These are phyloP conservation scores for Penicillium lividum DNA, from an alignment of 495 filamentous ascomycete genomes.

Conservation along the genomic window DNA sequence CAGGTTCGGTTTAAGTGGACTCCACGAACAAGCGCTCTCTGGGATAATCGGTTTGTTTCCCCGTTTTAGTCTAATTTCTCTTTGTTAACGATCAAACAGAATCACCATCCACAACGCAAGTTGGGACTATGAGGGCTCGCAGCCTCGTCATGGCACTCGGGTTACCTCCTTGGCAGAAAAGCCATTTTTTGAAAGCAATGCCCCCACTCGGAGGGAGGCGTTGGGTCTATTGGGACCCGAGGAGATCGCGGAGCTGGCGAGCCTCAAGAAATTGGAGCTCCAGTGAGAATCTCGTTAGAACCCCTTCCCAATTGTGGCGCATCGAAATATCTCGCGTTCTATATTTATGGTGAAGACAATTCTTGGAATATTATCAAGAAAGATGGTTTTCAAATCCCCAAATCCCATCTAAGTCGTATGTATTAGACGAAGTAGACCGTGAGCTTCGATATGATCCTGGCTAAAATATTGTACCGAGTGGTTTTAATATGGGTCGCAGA, in stretches of 20 bases:
- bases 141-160: constrained; percentile 63
- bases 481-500: too few species aligned
- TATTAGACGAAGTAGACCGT: neutral
- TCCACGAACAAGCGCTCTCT: constrained; percentile 59
- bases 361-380: neutral
- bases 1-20: constrained; percentile 69
- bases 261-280: neutral
- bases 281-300: neutral
- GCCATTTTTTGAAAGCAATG: constrained; percentile 61
- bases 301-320: too few species aligned
- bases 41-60: constrained; percentile 60
- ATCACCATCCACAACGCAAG: constrained; percentile 69
- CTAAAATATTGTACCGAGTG: neutral
- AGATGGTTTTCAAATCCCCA: too few species aligned
- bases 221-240: constrained; percentile 48
- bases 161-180: constrained; percentile 69
- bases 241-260: constrained; percentile 22
- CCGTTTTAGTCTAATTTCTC: neutral
- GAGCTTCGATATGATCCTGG: neutral
- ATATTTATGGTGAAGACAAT: neutral
- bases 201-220: constrained; percentile 58
- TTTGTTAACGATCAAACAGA: constrained; percentile 29
- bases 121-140: constrained; percentile 65
- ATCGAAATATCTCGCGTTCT: neutral
- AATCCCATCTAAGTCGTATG: too few species aligned